Percentiles rank a stretch among this genome's conserved stretches.
Evolutionary conservation across 1,139 yeast species (phyloP).

Genomic region (Sugiyamaella neomexicana): DNA sequence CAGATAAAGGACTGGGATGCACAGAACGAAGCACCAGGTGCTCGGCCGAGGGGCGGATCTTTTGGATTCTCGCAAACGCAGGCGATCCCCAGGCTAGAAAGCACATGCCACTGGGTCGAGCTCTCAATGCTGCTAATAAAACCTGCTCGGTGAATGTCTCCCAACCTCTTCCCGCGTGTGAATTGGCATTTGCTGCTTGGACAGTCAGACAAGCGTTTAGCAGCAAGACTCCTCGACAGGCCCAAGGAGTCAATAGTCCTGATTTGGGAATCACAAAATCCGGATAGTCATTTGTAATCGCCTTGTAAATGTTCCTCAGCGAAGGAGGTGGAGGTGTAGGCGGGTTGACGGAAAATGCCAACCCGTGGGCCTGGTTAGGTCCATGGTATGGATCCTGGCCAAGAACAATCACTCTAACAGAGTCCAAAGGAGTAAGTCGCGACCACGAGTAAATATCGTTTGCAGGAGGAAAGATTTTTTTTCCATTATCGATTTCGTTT

Average conservation of each 20-base stretch:
- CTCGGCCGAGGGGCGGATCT: constrained; percentile 41
- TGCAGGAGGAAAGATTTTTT: constrained; percentile 72
- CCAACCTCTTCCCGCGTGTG: constrained; percentile 94
- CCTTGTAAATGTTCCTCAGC: constrained; percentile 80
- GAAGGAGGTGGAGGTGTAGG: constrained; percentile 93
- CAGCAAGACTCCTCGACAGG: constrained; percentile 81
- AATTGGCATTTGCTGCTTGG: constrained; percentile 88
- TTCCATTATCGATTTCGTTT: constrained; percentile 37
- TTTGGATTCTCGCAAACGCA: constrained; percentile 70
- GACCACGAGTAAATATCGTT: constrained; percentile 92
- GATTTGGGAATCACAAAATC: constrained; percentile 59
- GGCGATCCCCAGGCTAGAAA: constrained; percentile 95
- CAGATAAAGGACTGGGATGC: constrained; percentile 95
- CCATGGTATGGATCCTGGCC: constrained; percentile 99
- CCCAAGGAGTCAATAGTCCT: constrained; percentile 84
- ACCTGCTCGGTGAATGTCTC: constrained; percentile 80
- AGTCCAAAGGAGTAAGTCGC: constrained; percentile 71
- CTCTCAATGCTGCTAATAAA: constrained; percentile 51
- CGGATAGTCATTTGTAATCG: constrained; percentile 70
- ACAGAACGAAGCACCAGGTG: constrained; percentile 64
- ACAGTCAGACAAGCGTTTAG: constrained; percentile 90
- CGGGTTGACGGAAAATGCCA: constrained; percentile 86
- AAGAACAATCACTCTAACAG: constrained; percentile 73
- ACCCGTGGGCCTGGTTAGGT: constrained; percentile 89
- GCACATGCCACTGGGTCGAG: constrained; percentile 56